Evolutionary conservation across 2,329 filamentous ascomycete species (phyloP).

Genomic region (Paecilomyces formosus): DNA sequence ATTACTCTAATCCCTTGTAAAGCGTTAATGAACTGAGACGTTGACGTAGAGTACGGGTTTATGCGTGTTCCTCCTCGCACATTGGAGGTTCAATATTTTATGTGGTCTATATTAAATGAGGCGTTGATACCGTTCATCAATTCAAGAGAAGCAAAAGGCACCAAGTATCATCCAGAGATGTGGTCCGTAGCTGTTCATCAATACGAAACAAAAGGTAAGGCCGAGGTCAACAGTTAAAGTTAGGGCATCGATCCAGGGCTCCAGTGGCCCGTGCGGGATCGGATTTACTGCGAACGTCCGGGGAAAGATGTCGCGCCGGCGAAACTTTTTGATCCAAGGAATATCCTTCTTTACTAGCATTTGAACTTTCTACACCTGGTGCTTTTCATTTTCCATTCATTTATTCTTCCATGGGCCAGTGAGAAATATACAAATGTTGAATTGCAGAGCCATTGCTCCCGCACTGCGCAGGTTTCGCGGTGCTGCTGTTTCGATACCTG

Average conservation of each 20-base stretch:
- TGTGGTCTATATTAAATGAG: no score
- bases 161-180: not conserved
- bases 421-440: conserved; percentile 16
- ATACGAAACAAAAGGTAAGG: no score
- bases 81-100: no score
- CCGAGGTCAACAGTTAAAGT: not conserved
- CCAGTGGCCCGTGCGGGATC: conserved; percentile 21
- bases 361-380: not conserved
- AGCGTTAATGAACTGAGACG: no score
- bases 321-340: conserved; percentile 1
- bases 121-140: no score
- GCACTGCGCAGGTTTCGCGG: conserved; percentile 13
- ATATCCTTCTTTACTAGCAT: not conserved
- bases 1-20: no score
- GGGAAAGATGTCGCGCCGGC: not conserved
- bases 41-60: no score
- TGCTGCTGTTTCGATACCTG: conserved; percentile 2
- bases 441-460: conserved; percentile 8
- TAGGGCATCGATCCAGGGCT: conserved; percentile 19
- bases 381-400: not conserved
- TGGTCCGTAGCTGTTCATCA: no score
- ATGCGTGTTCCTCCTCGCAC: no score
- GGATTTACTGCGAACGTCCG: conserved; percentile 11
- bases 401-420: not conserved
- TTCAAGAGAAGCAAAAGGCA: not conserved